Conservation (phyloP, 192 early-diverging fungal species). For the Ambispora gerdemannii region DNA sequence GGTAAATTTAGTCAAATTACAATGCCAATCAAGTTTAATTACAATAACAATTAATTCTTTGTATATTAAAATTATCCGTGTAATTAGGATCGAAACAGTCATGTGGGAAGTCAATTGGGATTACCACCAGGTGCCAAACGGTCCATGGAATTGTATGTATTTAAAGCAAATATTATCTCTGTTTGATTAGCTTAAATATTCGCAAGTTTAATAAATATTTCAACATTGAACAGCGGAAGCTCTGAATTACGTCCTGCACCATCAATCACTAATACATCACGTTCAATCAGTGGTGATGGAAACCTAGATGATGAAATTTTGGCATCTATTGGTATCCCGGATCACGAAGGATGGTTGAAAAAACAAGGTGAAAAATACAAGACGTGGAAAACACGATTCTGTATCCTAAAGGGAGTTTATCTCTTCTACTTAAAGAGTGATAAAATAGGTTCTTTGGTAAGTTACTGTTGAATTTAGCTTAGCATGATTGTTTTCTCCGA, state of each 20-base stretch:
- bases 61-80: too few species aligned
- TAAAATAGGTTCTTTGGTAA: slow-evolving; percentile 1
- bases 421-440: slow-evolving; percentile 60
- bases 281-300: slow-evolving; percentile 32
- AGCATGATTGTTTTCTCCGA: neutral
- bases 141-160: neutral
- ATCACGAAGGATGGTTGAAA: slow-evolving; percentile 59
- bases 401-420: slow-evolving; percentile 55
- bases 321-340: slow-evolving; percentile 43
- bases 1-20: neutral
- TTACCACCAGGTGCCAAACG: neutral
- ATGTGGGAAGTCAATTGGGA: slow-evolving; percentile 4
- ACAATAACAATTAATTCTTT: too few species aligned
- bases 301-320: slow-evolving; percentile 36
- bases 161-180: neutral
- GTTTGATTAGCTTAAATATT: too few species aligned
- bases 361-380: slow-evolving; percentile 59
- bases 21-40: neutral
- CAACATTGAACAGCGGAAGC: too few species aligned
- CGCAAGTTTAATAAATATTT: too few species aligned
- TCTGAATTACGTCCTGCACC: too few species aligned
- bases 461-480: neutral
- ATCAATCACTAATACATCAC: slow-evolving; percentile 16
- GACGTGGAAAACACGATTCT: slow-evolving; percentile 62
- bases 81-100: slow-evolving; percentile 12